Conservation (phyloP, 2,329 filamentous ascomycete genomes). For the Tolypocladium ophioglossoides region DNA sequence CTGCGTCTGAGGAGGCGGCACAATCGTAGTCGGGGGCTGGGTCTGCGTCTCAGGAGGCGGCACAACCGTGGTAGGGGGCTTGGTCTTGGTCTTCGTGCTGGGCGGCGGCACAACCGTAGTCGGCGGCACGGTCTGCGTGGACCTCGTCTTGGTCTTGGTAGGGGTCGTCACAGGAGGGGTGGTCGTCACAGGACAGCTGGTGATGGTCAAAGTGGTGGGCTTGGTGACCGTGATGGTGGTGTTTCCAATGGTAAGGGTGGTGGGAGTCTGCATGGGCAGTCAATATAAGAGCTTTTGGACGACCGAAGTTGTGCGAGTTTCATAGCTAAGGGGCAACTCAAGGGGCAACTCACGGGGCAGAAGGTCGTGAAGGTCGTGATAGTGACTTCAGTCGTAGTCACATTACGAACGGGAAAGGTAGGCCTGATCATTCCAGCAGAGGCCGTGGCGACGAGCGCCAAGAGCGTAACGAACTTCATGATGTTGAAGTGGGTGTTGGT, state of each 20-base stretch:
- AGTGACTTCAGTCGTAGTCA: constrained; percentile 8
- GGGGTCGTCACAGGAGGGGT: constrained; percentile 9
- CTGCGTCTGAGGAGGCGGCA: background rate
- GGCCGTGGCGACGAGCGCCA: constrained; percentile 9
- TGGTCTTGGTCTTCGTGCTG: too few relatives aligned
- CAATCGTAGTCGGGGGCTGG: constrained; percentile 10
- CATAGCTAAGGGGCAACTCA: background rate
- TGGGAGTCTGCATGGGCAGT: constrained; percentile 4
- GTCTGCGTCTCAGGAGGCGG: constrained; percentile 8
- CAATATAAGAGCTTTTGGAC: background rate
- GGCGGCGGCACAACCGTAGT: too few relatives aligned
- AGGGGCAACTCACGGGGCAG: constrained; percentile 28
- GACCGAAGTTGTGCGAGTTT: background rate
- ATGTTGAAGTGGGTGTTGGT: constrained; percentile 7
- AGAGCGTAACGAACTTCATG: constrained; percentile 24
- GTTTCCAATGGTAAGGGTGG: constrained; percentile 26
- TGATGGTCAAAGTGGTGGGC: constrained; percentile 32
- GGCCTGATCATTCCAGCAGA: background rate
- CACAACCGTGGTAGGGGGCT: too few relatives aligned
- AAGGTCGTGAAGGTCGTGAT: constrained; percentile 28
- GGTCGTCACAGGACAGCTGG: constrained; percentile 36
- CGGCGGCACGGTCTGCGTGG: too few relatives aligned
- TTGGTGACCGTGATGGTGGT: constrained; percentile 33
- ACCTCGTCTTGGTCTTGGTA: background rate
- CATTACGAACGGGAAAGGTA: background rate